A percentile compares a stretch with the other conserved stretches of the same genome.
These are phyloP conservation scores for Aureobasidium sp. DNA, from an alignment of 2,329 filamentous ascomycete genomes.

Conservation along the genomic window DNA sequence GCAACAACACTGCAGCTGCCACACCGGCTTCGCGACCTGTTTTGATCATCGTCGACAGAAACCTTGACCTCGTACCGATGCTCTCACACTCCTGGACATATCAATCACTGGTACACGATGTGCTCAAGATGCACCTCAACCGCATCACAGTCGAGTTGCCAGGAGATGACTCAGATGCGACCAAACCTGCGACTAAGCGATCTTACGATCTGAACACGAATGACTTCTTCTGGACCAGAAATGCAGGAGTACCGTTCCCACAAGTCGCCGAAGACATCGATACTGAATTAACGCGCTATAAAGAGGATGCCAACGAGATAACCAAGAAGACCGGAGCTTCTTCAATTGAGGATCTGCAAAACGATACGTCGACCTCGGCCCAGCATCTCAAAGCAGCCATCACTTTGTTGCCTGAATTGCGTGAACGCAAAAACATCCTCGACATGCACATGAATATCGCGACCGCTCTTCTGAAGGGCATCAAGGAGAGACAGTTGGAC, in stretches of 20 bases:
- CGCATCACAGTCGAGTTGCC: constrained; percentile 86
- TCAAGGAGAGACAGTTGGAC: constrained; percentile 91
- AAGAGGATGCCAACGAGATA: constrained; percentile 87
- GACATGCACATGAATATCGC: constrained; percentile 99
- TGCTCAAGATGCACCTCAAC: constrained; percentile 75
- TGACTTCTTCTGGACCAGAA: constrained; percentile 96
- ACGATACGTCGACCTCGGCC: constrained; percentile 79
- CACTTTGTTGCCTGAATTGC: constrained; percentile 79
- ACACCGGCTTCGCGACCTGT: constrained; percentile 74
- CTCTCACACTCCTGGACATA: constrained; percentile 94
- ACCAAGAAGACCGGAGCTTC: constrained; percentile 92
- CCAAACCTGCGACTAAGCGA: constrained; percentile 70
- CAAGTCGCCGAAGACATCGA: constrained; percentile 96
- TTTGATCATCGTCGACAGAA: constrained; percentile 86
- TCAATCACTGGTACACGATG: constrained; percentile 75
- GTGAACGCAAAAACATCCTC: constrained; percentile 83
- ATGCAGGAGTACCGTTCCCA: constrained; percentile 82
- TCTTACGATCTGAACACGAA: constrained; percentile 81
- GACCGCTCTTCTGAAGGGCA: constrained; percentile 68
- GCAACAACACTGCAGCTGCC: constrained; percentile 50
- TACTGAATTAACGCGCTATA: constrained; percentile 85
- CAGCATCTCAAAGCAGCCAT: constrained; percentile 95
- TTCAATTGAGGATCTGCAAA: constrained; percentile 85
- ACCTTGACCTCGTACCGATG: constrained; percentile 94
- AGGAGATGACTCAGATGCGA: constrained; percentile 64